Evolutionary conservation across 1,139 yeast genomes (phyloP).

Genomic region (Wickerhamiella pararugosa): DNA sequence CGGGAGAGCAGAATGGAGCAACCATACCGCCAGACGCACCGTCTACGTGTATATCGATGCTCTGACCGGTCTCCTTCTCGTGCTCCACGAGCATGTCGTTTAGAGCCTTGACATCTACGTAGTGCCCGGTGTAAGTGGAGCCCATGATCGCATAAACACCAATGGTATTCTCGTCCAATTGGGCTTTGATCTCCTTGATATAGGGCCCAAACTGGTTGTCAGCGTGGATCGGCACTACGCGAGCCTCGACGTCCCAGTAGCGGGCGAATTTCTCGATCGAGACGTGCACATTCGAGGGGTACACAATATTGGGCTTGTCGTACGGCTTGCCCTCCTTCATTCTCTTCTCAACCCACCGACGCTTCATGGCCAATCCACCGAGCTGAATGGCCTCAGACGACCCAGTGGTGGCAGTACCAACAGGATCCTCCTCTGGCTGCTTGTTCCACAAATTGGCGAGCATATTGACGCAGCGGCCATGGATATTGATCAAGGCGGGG

Average conservation of each 20-base stretch:
- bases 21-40: conserved; percentile 88
- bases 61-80: conserved; percentile 51
- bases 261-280: conserved; percentile 89
- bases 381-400: conserved; percentile 89
- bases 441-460: conserved; percentile 74
- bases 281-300: conserved; percentile 94
- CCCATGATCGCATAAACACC: conserved; percentile 84
- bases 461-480: conserved; percentile 69
- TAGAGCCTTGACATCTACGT: conserved; percentile 59
- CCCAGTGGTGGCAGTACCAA: conserved; percentile 89
- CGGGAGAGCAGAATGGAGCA: conserved; percentile 70
- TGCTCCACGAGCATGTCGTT: conserved; percentile 47
- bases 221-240: conserved; percentile 51
- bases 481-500: conserved; percentile 69
- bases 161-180: conserved; percentile 79
- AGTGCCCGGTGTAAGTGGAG: conserved; percentile 86
- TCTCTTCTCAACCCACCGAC: conserved; percentile 64
- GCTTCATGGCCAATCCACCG: conserved; percentile 86
- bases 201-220: conserved; percentile 54
- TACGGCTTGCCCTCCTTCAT: conserved; percentile 43
- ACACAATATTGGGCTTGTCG: conserved; percentile 65
- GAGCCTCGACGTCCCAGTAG: conserved; percentile 80
- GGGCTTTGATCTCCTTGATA: conserved; percentile 39
- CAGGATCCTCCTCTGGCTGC: conserved; percentile 38
- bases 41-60: conserved; percentile 77